These are phyloP conservation scores for Rhizopus sp. DNA, from an alignment of 371 early-diverging fungal species.

Conservation along the genomic window DNA sequence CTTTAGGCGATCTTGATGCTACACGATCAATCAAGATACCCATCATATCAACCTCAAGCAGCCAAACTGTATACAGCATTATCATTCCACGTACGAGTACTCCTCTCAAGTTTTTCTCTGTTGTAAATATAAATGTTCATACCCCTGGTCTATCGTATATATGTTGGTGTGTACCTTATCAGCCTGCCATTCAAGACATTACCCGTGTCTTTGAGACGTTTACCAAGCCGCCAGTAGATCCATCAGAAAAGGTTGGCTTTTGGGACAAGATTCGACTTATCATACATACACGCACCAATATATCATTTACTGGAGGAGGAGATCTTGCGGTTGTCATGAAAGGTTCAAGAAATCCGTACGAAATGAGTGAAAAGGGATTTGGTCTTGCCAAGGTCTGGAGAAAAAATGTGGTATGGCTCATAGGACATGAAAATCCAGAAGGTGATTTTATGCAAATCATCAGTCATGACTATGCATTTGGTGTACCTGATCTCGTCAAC, in stretches of 20 bases:
- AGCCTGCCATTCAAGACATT: constrained; percentile 69
- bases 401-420: constrained; percentile 23
- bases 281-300: constrained; percentile 59
- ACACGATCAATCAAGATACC: constrained; percentile 31
- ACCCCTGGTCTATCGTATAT: constrained; percentile 39
- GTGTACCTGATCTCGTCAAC: constrained; percentile 40
- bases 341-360: constrained; percentile 52
- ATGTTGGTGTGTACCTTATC: constrained; percentile 64
- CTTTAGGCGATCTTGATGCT: constrained; percentile 36
- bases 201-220: constrained; percentile 62
- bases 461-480: constrained; percentile 35
- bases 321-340: constrained; percentile 53
- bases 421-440: constrained; percentile 33
- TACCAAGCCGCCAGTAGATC: constrained; percentile 67
- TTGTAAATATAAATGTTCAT: constrained; percentile 52
- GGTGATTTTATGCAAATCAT: constrained; percentile 39
- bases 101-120: constrained; percentile 67
- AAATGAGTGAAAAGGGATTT: constrained; percentile 42
- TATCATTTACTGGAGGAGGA: constrained; percentile 63
- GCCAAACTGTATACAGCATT: constrained; percentile 28
- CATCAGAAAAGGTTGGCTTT: constrained; percentile 69
- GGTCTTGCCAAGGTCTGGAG: constrained; percentile 50
- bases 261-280: constrained; percentile 80
- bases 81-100: constrained; percentile 54
- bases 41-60: constrained; percentile 14